Evolutionary conservation across 2,329 filamentous ascomycete genomes (phyloP).

Genomic region (Beauveria sp.): DNA sequence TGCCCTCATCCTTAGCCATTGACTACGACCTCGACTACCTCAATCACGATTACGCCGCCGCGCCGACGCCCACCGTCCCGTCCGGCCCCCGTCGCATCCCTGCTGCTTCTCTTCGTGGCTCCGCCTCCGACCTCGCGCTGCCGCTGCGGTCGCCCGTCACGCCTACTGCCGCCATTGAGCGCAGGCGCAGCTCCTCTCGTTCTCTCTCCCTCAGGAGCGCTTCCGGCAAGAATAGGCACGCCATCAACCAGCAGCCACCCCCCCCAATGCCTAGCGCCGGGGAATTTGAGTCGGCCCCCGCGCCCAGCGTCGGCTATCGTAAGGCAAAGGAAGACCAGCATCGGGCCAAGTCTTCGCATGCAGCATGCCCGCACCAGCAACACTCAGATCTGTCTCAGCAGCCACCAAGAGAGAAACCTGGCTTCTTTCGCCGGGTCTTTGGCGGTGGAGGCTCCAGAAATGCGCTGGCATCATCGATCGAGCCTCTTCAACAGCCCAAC

Average conservation of each 20-base stretch:
- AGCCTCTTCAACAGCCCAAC: neutral
- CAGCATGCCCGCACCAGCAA: constrained; percentile 35
- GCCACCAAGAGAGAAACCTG: constrained; percentile 58
- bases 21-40: constrained; percentile 11
- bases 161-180: neutral
- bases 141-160: neutral
- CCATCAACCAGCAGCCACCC: constrained; percentile 2
- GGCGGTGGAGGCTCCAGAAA: constrained; percentile 59
- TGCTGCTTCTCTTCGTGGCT: neutral
- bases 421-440: constrained; percentile 93
- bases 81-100: neutral
- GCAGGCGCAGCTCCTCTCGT: constrained; percentile 4
- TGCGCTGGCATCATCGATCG: constrained; percentile 24
- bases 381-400: constrained; percentile 31
- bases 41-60: constrained; percentile 6
- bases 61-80: constrained; percentile 5
- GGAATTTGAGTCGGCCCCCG: constrained; percentile 47
- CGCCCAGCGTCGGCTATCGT: constrained; percentile 51
- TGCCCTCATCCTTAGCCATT: constrained; percentile 12
- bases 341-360: constrained; percentile 24
- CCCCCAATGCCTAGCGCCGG: constrained; percentile 22
- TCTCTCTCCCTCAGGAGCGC: constrained; percentile 5
- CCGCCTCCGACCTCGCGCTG: neutral
- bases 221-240: neutral
- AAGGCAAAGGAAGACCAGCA: constrained; percentile 43